Conservation (phyloP, 2,329 filamentous ascomycete genomes). For the Alternaria infectoria region DNA sequence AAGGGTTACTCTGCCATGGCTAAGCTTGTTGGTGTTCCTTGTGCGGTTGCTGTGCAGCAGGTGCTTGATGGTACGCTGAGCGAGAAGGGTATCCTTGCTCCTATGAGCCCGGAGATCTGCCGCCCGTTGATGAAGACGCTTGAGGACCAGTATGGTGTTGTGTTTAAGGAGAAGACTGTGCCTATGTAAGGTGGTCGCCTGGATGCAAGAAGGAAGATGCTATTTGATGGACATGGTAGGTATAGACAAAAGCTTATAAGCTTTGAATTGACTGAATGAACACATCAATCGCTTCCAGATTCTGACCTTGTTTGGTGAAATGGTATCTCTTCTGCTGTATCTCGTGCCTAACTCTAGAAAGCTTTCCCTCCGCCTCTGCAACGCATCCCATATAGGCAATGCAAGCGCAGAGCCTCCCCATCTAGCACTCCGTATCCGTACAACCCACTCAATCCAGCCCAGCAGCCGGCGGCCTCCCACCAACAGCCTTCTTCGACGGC, state of each 20-base stretch:
- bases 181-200: constrained; percentile 21
- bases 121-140: constrained; percentile 78
- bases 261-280: neutral
- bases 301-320: neutral
- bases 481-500: constrained; percentile 55
- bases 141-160: constrained; percentile 77
- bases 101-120: constrained; percentile 74
- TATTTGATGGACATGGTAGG: neutral
- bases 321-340: constrained; percentile 4
- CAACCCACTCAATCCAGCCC: constrained; percentile 42
- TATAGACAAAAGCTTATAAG: constrained; percentile 1
- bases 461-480: constrained; percentile 32
- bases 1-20: constrained; percentile 85
- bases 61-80: constrained; percentile 76
- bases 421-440: neutral
- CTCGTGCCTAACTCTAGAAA: neutral
- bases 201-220: neutral
- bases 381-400: neutral
- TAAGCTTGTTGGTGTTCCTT: constrained; percentile 78
- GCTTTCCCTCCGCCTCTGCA: neutral
- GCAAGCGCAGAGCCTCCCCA: neutral
- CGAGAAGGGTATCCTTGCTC: constrained; percentile 77
- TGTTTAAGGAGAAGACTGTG: constrained; percentile 71
- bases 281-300: neutral
- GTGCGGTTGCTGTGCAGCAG: constrained; percentile 75